Percentiles rank a stretch among this genome's conserved stretches.
These are phyloP conservation scores for Sarocladiaceae sp. DNA, from an alignment of 2,329 filamentous ascomycete genomes.

Conservation along the genomic window DNA sequence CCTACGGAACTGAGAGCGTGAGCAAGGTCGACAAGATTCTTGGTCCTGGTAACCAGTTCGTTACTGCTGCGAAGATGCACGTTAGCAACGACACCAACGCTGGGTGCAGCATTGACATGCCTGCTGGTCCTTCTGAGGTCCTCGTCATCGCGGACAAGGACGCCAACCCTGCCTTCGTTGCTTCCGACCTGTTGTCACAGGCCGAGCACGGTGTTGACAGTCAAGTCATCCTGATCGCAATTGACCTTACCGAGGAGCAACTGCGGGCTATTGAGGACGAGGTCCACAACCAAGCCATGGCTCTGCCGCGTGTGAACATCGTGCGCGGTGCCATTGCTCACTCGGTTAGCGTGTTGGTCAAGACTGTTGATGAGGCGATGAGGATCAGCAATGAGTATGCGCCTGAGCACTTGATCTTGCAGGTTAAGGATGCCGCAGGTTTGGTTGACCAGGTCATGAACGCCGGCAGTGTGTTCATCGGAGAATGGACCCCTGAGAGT, in stretches of 20 bases:
- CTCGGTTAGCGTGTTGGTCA: slow-evolving; percentile 80
- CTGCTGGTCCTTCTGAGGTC: slow-evolving; percentile 92
- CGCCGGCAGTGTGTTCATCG: slow-evolving; percentile 93
- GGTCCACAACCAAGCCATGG: slow-evolving; percentile 80
- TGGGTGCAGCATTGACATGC: slow-evolving; percentile 96
- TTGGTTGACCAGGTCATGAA: slow-evolving; percentile 80
- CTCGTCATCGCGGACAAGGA: slow-evolving; percentile 89
- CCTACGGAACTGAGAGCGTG: slow-evolving; percentile 92
- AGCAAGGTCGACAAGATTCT: slow-evolving; percentile 98
- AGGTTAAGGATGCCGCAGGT: slow-evolving; percentile 71
- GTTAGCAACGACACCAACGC: slow-evolving; percentile 97
- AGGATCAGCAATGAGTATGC: slow-evolving; percentile 88
- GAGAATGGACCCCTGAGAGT: slow-evolving; percentile 94
- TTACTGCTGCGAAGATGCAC: slow-evolving; percentile 97
- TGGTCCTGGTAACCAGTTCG: slow-evolving; percentile 96
- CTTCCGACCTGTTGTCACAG: slow-evolving; percentile 89
- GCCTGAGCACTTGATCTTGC: slow-evolving; percentile 92
- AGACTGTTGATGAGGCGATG: slow-evolving; percentile 69
- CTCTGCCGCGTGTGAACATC: slow-evolving; percentile 86
- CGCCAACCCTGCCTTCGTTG: slow-evolving; percentile 90
- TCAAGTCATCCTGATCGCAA: slow-evolving; percentile 86
- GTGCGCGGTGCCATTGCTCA: slow-evolving; percentile 86
- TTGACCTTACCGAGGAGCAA: slow-evolving; percentile 70
- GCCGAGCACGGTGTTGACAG: slow-evolving; percentile 96
- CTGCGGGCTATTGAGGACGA: slow-evolving; percentile 86